Evolutionary conservation across 2,329 filamentous ascomycete species (phyloP).

Genomic region (Apiospora sp.): DNA sequence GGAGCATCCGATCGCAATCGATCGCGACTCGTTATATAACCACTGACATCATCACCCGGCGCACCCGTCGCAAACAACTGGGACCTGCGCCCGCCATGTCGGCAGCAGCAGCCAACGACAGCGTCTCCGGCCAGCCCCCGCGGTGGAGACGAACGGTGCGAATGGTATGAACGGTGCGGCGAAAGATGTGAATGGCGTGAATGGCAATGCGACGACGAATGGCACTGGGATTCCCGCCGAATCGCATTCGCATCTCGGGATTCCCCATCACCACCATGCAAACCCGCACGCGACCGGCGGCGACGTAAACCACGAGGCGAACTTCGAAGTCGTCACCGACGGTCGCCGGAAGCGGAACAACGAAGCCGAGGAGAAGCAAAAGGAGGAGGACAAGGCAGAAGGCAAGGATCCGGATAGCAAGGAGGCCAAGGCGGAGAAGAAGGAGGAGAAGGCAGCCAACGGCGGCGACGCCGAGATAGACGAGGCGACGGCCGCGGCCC

Average conservation of each 20-base stretch:
- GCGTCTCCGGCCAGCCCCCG: not conserved
- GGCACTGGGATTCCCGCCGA: not conserved
- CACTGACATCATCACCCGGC: slow-evolving; percentile 11
- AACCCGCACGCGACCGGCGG: not conserved
- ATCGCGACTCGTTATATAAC: not conserved
- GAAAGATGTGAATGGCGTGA: not conserved
- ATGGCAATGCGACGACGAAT: not conserved
- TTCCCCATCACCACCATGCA: not conserved
- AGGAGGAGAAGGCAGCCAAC: not conserved
- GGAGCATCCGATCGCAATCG: not conserved
- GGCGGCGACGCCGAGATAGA: not conserved
- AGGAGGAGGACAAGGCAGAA: not conserved
- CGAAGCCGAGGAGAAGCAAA: not conserved
- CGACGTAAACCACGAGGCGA: not conserved
- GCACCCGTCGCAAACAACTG: not conserved
- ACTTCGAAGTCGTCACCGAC: slow-evolving; percentile 4
- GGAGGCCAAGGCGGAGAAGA: not conserved
- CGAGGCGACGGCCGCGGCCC: not conserved
- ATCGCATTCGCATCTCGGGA: too few relatives aligned
- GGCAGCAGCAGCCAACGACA: slow-evolving; percentile 10
- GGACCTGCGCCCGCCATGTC: not conserved
- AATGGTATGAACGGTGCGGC: not conserved
- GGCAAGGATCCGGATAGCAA: not conserved
- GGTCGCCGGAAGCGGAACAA: not conserved
- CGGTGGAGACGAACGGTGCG: not conserved